Base-by-base conservation (phyloP, 306 rosid species). In the Begonia masoniana region DNA sequence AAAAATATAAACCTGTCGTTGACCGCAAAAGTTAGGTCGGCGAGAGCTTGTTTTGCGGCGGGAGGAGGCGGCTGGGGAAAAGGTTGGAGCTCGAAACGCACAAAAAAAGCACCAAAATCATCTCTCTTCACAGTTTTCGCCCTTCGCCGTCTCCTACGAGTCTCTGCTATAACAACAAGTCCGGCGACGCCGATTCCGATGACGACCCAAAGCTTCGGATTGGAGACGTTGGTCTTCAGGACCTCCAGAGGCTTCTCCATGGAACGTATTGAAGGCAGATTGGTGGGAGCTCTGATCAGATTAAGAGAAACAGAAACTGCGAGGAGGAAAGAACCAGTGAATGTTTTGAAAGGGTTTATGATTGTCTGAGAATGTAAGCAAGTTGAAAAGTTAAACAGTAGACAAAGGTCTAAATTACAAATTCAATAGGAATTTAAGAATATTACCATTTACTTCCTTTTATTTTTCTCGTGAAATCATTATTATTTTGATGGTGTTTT, bases 1-100 rank as follows among this genome's bases (percentile, higher is more conserved):
- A 63, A 62, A 52, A 17, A 58, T 50, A 67, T 75, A 47, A 61
- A 81, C 89, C 66, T 66, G 80, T 81, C 94, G 53, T 60, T 62
- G 54, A 84, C 59, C 57, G 83, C 88, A 36, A 84, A 84, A 62
- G 76, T 64, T 31, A 81, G 69, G 9, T 68, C 52, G 31, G 83
- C 59, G 10, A 81, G 88, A 15, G 61, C 3, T 36, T 59, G 82
- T 51, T 55, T 47, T 41, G 79, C 73, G 2, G 83, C 76, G 0
- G 94, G 94, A 21, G 81, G 94, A 39, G 77, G 74, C 35, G 78
- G 76, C 59, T 77, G 94, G 60, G 88, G 88, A 62, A 75, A 71
- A 8, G 94, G 87, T 47, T 50, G 70, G 13, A 84, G 76, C 63
- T 75, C 66, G 48, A 81, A 76, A 12, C 82, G 83, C 61, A 71